Percentiles rank a stretch among this genome's conserved stretches.
phyloP scores from a whole-genome alignment of 805 yeast genomes.

The Cyberlindnera subsufficiens region DNA sequence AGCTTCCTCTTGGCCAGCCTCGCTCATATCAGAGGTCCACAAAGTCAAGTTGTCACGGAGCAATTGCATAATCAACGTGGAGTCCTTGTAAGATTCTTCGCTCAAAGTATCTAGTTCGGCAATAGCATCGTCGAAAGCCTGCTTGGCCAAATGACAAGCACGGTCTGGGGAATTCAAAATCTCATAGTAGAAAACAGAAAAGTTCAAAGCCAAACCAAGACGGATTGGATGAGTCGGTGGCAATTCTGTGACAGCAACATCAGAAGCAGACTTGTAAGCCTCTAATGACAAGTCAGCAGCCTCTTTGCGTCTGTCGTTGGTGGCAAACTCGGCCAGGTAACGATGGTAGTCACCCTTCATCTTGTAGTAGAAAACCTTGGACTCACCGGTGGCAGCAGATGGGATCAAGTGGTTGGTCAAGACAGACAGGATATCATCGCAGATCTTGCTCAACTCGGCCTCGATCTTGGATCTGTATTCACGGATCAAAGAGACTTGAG shows the following conservation, averaged over 20 bases:
- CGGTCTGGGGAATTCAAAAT: slow-evolving; percentile 97
- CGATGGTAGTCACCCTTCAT: slow-evolving; percentile 99
- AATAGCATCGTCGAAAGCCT: slow-evolving; percentile 98
- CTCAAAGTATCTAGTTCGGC: slow-evolving; percentile 97
- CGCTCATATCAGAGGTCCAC: slow-evolving; percentile 95
- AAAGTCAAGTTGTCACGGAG: slow-evolving; percentile 96
- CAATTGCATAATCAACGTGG: slow-evolving; percentile 97
- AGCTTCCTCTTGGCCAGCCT: slow-evolving; percentile 61
- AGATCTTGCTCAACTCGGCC: slow-evolving; percentile 83
- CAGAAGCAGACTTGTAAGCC: slow-evolving; percentile 93
- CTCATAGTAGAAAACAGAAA: slow-evolving; percentile 97
- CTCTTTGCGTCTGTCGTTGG: slow-evolving; percentile 83
- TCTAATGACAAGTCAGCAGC: slow-evolving; percentile 91
- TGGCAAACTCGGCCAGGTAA: slow-evolving; percentile 95
- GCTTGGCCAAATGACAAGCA: slow-evolving; percentile 98
- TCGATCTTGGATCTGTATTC: slow-evolving; percentile 95
- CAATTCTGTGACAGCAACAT: slow-evolving; percentile 92
- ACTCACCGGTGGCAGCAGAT: slow-evolving; percentile 93
- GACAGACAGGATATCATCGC: slow-evolving; percentile 88
- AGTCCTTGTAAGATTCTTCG: slow-evolving; percentile 97
- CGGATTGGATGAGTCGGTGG: slow-evolving; percentile 99
- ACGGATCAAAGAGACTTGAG: slow-evolving; percentile 84
- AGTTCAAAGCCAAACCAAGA: slow-evolving; percentile 94
- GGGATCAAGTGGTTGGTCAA: slow-evolving; percentile 88
- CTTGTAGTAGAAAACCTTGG: slow-evolving; percentile 96